Conservation (phyloP, 1,139 yeast species). For the Pichia sp. region DNA sequence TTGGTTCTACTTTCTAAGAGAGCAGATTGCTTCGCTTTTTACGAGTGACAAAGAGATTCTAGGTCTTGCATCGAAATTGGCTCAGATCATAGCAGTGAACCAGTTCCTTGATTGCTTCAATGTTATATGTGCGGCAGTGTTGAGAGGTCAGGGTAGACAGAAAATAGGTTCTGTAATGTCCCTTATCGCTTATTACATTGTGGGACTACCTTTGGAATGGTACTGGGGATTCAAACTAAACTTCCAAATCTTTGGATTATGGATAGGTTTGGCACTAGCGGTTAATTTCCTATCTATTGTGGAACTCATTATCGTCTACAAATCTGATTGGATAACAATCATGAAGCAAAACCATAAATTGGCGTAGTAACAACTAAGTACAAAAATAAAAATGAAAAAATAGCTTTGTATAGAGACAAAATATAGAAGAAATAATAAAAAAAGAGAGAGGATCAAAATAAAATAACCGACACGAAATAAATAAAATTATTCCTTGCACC, state of each 20-base stretch:
- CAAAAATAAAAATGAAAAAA: neutral
- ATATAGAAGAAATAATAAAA: neutral
- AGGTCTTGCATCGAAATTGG: slow-evolving; percentile 40
- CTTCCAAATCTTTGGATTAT: slow-evolving; percentile 62
- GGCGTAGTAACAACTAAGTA: slow-evolving; percentile 9
- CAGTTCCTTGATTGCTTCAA: slow-evolving; percentile 79
- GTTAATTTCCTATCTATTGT: slow-evolving; percentile 60
- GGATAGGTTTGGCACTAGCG: slow-evolving; percentile 82
- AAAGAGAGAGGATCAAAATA: neutral
- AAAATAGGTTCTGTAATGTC: slow-evolving; percentile 76
- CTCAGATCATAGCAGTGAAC: slow-evolving; percentile 67
- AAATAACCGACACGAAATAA: neutral
- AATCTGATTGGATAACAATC: slow-evolving; percentile 52
- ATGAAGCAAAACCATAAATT: slow-evolving; percentile 29
- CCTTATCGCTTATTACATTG: slow-evolving; percentile 61
- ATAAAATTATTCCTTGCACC: neutral
- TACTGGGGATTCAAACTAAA: slow-evolving; percentile 53
- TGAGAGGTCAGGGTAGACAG: slow-evolving; percentile 86
- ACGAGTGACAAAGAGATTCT: slow-evolving; percentile 64
- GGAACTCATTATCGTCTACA: slow-evolving; percentile 48
- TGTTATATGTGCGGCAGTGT: slow-evolving; percentile 74
- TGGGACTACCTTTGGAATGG: slow-evolving; percentile 68
- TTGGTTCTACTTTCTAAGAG: slow-evolving; percentile 48
- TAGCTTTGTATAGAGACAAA: neutral
- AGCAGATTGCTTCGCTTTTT: slow-evolving; percentile 57